phyloP scores from a whole-genome alignment of 2,329 filamentous ascomycete genomes.

The Sarocladium strictum region DNA sequence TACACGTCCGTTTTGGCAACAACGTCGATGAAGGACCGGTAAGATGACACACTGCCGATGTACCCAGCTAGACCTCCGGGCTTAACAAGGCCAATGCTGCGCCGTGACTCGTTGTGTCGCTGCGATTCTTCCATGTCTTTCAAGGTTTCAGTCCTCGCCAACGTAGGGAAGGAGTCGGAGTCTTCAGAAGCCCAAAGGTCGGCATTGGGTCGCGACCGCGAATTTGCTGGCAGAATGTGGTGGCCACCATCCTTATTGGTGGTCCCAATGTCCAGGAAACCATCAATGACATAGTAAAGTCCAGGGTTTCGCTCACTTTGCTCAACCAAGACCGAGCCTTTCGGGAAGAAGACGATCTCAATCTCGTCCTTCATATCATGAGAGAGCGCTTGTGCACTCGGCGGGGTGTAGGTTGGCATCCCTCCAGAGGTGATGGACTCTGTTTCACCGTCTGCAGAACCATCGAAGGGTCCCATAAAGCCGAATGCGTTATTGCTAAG shows the following conservation, averaged over 20 bases:
- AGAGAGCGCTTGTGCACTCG: constrained; percentile 59
- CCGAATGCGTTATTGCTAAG: constrained; percentile 72
- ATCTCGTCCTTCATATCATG: constrained; percentile 87
- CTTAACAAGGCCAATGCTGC: constrained; percentile 85
- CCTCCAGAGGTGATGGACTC: constrained; percentile 77
- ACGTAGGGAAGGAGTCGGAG: constrained; percentile 21
- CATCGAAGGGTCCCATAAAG: constrained; percentile 78
- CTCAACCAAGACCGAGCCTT: constrained; percentile 89
- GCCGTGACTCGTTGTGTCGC: constrained; percentile 42
- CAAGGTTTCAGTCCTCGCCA: constrained; percentile 21
- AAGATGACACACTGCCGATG: constrained; percentile 88
- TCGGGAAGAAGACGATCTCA: constrained; percentile 95
- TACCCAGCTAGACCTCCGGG: constrained; percentile 93
- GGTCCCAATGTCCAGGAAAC: constrained; percentile 92
- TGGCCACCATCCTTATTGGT: constrained; percentile 33
- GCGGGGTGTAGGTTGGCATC: constrained; percentile 52
- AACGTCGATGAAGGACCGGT: constrained; percentile 93
- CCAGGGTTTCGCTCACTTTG: constrained; percentile 96
- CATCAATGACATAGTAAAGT: constrained; percentile 95
- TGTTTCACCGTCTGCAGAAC: constrained; percentile 70
- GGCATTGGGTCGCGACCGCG: constrained; percentile 10
- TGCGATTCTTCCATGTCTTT: constrained; percentile 28
- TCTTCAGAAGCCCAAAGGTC: constrained; percentile 14
- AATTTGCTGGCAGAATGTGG: constrained; percentile 16
- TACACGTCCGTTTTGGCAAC: constrained; percentile 98